Conservation (phyloP, 2,329 filamentous ascomycete genomes). For the Penicillium sp. region DNA sequence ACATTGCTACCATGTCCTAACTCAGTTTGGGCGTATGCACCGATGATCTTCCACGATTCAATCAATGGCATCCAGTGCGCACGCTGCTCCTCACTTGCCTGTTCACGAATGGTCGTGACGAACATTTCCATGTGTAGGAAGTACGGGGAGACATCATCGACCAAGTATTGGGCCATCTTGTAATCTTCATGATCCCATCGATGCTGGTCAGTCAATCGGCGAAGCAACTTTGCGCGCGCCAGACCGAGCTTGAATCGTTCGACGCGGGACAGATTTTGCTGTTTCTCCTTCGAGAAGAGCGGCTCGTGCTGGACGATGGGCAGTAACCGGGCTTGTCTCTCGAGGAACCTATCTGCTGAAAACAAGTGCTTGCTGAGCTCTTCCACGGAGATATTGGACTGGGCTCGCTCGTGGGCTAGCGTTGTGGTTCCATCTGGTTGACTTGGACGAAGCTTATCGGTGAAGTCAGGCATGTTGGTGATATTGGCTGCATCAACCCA, state of each 20-base stretch:
- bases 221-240: constrained; percentile 54
- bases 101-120: constrained; percentile 53
- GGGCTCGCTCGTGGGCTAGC: constrained; percentile 48
- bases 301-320: constrained; percentile 49
- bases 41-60: constrained; percentile 53
- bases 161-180: constrained; percentile 55
- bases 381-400: constrained; percentile 47
- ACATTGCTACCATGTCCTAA: constrained; percentile 58
- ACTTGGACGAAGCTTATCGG: constrained; percentile 51
- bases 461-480: constrained; percentile 51
- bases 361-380: constrained; percentile 53
- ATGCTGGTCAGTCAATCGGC: constrained; percentile 49
- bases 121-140: constrained; percentile 57
- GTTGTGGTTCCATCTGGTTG: constrained; percentile 50
- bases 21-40: constrained; percentile 56
- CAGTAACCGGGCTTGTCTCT: constrained; percentile 51
- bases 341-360: constrained; percentile 50
- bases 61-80: constrained; percentile 54
- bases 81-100: constrained; percentile 51
- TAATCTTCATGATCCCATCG: constrained; percentile 54
- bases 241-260: constrained; percentile 57
- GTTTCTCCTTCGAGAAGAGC: constrained; percentile 54
- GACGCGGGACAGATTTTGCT: constrained; percentile 54
- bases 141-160: constrained; percentile 57
- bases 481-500: background rate